phyloP scores from a whole-genome alignment of 495 filamentous ascomycete species.

The Evernia prunastri region DNA sequence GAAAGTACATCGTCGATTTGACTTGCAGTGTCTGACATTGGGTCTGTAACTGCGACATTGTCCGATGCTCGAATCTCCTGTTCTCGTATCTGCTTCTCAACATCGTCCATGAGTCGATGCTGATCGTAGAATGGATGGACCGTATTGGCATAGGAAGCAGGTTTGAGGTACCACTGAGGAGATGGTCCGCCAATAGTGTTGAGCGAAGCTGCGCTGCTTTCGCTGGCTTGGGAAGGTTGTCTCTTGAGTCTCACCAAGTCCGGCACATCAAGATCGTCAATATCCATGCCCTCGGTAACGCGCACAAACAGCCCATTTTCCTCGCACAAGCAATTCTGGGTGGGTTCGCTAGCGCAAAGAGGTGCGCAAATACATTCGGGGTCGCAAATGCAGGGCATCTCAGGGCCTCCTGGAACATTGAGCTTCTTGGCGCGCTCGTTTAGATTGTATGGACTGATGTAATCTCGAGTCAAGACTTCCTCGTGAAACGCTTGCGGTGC shows the following conservation, averaged over 20 bases:
- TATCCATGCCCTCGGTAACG: conserved; percentile 23
- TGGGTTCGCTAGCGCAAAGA: conserved; percentile 22
- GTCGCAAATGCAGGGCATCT: conserved; percentile 20
- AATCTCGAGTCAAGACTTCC: background rate
- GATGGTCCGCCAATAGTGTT: background rate
- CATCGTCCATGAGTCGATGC: background rate
- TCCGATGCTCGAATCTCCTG: background rate
- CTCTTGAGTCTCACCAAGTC: conserved; percentile 17
- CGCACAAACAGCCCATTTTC: conserved; percentile 22
- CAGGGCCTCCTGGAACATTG: conserved; percentile 12
- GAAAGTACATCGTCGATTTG: background rate
- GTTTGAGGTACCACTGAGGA: background rate
- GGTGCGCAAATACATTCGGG: conserved; percentile 20
- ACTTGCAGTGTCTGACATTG: background rate
- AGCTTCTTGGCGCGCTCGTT: conserved; percentile 21
- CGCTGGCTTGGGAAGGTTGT: conserved; percentile 1
- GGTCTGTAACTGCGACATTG: background rate
- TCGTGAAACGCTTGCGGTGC: conserved; percentile 4
- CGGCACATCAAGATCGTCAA: conserved; percentile 25
- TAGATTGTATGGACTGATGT: conserved; percentile 22
- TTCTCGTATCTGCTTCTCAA: background rate
- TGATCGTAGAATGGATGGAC: background rate
- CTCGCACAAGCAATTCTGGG: conserved; percentile 23
- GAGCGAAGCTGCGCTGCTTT: conserved; percentile 11
- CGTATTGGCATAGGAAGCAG: background rate